A percentile compares a stretch with the other conserved stretches of the same genome.
Conservation (phyloP, 257 asterid genomes). For the Primulina tabacum region DNA sequence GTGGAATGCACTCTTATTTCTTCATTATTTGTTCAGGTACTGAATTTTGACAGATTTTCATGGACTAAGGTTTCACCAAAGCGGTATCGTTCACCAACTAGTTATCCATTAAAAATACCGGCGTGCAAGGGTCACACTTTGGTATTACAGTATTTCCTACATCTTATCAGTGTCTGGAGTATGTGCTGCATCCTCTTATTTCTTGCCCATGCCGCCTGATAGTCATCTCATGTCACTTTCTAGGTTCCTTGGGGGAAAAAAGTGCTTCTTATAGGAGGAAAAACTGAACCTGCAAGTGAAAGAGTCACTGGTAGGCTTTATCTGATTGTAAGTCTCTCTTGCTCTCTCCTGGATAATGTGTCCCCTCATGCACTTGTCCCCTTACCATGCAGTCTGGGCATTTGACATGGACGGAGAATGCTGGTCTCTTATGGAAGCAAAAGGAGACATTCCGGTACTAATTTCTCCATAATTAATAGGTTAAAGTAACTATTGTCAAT, state of each 20-base stretch:
- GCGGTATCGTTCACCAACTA: conserved; percentile 85
- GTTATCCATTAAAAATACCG: conserved; percentile 84
- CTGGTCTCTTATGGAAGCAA: conserved; percentile 89
- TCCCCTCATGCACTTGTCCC: conserved; percentile 19
- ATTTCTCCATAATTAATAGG: conserved; percentile 17
- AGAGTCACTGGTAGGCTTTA: conserved; percentile 66
- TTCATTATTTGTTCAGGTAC: conserved; percentile 49
- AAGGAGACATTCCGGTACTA: conserved; percentile 93
- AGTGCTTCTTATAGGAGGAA: conserved; percentile 92
- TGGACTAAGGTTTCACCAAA: conserved; percentile 87
- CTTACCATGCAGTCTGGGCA: conserved; percentile 71
- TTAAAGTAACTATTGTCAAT: not conserved
- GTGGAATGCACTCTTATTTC: conserved; percentile 15
- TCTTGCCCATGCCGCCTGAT: conserved; percentile 14
- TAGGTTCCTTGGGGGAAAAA: conserved; percentile 98
- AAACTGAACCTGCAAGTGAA: conserved; percentile 80
- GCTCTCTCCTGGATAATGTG: conserved; percentile 11
- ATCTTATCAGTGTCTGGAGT: not conserved
- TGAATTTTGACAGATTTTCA: conserved; percentile 74
- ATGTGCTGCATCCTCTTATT: conserved; percentile 6
- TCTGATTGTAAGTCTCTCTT: conserved; percentile 16
- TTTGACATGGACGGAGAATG: conserved; percentile 94
- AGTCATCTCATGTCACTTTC: conserved; percentile 19
- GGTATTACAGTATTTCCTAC: conserved; percentile 44
- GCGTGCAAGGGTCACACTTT: conserved; percentile 97